Evolutionary conservation across 371 early-diverging fungal species (phyloP).

Genomic region (Lichtheimia ornata): DNA sequence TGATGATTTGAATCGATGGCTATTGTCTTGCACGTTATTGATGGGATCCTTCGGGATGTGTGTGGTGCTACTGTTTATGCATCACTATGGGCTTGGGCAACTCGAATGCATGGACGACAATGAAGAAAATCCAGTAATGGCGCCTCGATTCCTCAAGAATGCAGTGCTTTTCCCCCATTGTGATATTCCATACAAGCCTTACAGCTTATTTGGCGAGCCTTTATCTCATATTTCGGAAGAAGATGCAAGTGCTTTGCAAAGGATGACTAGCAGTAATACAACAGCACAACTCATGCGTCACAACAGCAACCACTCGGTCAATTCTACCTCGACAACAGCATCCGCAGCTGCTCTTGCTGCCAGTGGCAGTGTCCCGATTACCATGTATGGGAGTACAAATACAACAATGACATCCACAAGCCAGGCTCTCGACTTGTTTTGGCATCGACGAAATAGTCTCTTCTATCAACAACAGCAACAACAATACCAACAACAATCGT

Average conservation of each 20-base stretch:
- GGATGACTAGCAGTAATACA: slow-evolving; percentile 20
- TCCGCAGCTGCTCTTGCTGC: slow-evolving; percentile 13
- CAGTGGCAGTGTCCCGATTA: slow-evolving; percentile 15
- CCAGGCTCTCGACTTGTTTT: slow-evolving; percentile 7
- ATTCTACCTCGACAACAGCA: slow-evolving; percentile 12
- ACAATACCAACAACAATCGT: slow-evolving; percentile 3
- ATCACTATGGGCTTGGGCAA: slow-evolving; percentile 14
- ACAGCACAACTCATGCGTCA: slow-evolving; percentile 11
- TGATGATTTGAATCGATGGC: slow-evolving; percentile 4
- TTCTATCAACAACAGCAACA: slow-evolving; percentile 9
- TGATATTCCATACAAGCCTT: slow-evolving; percentile 32
- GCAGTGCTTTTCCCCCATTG: slow-evolving; percentile 16
- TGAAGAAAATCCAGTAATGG: slow-evolving; percentile 22
- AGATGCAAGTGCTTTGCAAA: slow-evolving; percentile 36
- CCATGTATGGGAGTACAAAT: slow-evolving; percentile 14
- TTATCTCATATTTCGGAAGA: slow-evolving; percentile 50
- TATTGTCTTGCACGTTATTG: background rate
- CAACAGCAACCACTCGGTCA: slow-evolving; percentile 15
- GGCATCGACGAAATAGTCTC: background rate
- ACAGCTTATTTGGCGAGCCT: slow-evolving; percentile 49
- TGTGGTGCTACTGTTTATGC: slow-evolving; percentile 4
- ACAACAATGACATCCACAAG: slow-evolving; percentile 7
- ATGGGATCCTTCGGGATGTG: background rate
- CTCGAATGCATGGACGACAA: slow-evolving; percentile 23
- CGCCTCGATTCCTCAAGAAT: slow-evolving; percentile 37